Percentiles rank a stretch among this genome's conserved stretches.
These are phyloP conservation scores for Podila clonocystis DNA, from an alignment of 192 early-diverging fungal species.

Conservation along the genomic window DNA sequence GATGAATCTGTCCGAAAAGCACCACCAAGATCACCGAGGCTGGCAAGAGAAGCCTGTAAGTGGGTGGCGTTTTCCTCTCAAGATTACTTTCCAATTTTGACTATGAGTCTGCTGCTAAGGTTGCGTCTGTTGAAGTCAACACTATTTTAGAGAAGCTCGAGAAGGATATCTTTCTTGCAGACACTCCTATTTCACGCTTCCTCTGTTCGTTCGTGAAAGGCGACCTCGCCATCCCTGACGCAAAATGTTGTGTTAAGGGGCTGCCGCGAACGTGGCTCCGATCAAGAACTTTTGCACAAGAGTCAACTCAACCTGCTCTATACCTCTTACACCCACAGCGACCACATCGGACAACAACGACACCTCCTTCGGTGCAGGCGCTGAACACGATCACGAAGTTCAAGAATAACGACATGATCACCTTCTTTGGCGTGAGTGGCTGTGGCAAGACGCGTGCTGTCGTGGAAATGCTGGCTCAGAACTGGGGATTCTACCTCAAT, in stretches of 20 bases:
- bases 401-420: conserved; percentile 38
- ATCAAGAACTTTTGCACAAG: conserved; percentile 18
- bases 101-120: conserved; percentile 10
- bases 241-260: conserved; percentile 42
- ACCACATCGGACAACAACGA: conserved; percentile 35
- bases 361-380: conserved; percentile 29
- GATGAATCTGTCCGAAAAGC: conserved; percentile 12
- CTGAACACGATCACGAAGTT: conserved; percentile 24
- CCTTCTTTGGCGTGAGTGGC: conserved; percentile 43
- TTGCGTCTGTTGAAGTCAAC: conserved; percentile 11
- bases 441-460: conserved; percentile 45
- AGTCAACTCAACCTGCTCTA: conserved; percentile 26
- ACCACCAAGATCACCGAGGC: conserved; percentile 4
- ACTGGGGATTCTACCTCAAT: conserved; percentile 46
- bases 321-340: conserved; percentile 38
- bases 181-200: conserved; percentile 20
- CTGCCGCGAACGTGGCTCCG: conserved; percentile 23
- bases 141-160: conserved; percentile 22
- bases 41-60: conserved; percentile 22
- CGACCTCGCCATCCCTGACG: conserved; percentile 26
- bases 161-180: conserved; percentile 20
- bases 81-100: background rate
- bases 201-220: conserved; percentile 26
- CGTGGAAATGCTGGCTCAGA: conserved; percentile 47
- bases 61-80: background rate